Evolutionary conservation across 2,329 filamentous ascomycete genomes (phyloP).

Genomic region (Hymenoscyphus fraxineus): DNA sequence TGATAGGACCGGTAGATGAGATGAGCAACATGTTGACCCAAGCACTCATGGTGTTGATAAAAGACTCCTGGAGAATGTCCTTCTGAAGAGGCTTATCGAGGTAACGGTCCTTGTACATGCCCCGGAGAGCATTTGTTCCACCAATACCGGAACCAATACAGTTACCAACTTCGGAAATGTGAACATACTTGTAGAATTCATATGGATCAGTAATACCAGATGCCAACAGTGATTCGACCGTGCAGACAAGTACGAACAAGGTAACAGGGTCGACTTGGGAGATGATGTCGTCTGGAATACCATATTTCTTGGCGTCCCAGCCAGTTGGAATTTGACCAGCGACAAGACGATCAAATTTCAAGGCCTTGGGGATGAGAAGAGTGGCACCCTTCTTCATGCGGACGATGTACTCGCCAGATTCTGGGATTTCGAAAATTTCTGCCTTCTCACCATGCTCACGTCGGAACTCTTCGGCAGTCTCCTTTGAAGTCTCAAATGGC

Average conservation of each 20-base stretch:
- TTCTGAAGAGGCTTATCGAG: slow-evolving; percentile 97
- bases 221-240: slow-evolving; percentile 83
- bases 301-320: slow-evolving; percentile 95
- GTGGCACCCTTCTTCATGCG: slow-evolving; percentile 93
- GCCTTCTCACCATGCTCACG: slow-evolving; percentile 96
- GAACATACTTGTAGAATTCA: slow-evolving; percentile 99
- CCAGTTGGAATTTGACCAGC: slow-evolving; percentile 95
- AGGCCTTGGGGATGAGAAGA: slow-evolving; percentile 92
- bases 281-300: slow-evolving; percentile 96
- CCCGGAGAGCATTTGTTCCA: slow-evolving; percentile 84
- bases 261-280: slow-evolving; percentile 96
- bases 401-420: slow-evolving; percentile 91
- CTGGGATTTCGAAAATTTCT: slow-evolving; percentile 91
- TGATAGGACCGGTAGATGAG: slow-evolving; percentile 96
- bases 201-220: slow-evolving; percentile 98
- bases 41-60: slow-evolving; percentile 99
- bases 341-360: slow-evolving; percentile 94
- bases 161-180: slow-evolving; percentile 96
- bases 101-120: slow-evolving; percentile 98
- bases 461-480: slow-evolving; percentile 96
- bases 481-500: slow-evolving; percentile 94
- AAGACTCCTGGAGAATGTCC: slow-evolving; percentile 97
- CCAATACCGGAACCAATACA: slow-evolving; percentile 98
- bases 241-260: slow-evolving; percentile 89
- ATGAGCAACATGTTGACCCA: slow-evolving; percentile 99